These are phyloP conservation scores for Kockovaella imperatae DNA, from an alignment of 768 basidiomycete genomes.

Conservation along the genomic window DNA sequence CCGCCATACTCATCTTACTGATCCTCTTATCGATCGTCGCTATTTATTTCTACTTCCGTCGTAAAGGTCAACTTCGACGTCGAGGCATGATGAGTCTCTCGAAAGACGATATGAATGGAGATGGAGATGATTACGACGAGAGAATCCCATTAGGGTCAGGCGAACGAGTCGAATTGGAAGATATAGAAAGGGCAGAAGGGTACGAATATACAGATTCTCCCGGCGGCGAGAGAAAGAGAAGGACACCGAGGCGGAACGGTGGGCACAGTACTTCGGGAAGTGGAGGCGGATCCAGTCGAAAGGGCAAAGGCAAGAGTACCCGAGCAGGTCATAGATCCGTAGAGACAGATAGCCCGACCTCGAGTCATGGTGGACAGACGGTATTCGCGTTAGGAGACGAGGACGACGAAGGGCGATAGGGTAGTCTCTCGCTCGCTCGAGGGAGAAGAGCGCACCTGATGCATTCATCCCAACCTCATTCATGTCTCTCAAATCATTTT, in stretches of 20 bases:
- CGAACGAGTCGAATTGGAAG: conserved; percentile 57
- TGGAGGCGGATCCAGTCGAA: too few relatives aligned
- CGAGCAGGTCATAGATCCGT: conserved; percentile 47
- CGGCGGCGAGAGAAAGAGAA: conserved; percentile 29
- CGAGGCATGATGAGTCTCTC: conserved; percentile 10
- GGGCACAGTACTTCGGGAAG: conserved; percentile 25
- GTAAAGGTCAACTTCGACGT: conserved; percentile 46
- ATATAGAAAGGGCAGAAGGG: conserved; percentile 55
- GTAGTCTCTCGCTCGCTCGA: too few relatives aligned
- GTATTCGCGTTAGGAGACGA: conserved; percentile 27
- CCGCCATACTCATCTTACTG: conserved; percentile 72
- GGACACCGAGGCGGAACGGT: conserved; percentile 45
- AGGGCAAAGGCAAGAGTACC: conserved; percentile 46
- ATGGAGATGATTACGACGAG: conserved; percentile 27
- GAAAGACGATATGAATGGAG: conserved; percentile 23
- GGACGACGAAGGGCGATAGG: too few relatives aligned
- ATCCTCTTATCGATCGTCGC: conserved; percentile 63
- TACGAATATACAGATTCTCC: too few relatives aligned
- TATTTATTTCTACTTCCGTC: conserved; percentile 70
- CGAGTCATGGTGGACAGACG: conserved; percentile 43
- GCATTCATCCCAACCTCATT: too few relatives aligned
- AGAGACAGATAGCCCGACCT: conserved; percentile 50
- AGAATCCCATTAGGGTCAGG: conserved; percentile 39
- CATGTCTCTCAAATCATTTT: too few relatives aligned
- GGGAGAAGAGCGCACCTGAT: too few relatives aligned